These are phyloP conservation scores for Solanum corneliomulleri DNA, from an alignment of 257 asterid genomes.

Conservation along the genomic window DNA sequence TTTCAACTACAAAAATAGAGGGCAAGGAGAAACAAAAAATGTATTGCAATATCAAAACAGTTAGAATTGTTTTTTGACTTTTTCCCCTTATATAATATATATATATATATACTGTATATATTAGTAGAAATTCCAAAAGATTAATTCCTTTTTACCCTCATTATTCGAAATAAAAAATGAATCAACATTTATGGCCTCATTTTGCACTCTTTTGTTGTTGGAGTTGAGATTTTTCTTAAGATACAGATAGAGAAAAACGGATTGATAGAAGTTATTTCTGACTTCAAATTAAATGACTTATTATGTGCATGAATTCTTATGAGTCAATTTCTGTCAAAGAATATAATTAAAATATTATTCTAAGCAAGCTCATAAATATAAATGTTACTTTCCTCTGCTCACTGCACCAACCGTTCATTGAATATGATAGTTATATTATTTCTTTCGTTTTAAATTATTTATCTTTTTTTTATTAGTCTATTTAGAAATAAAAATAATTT, in stretches of 20 bases:
- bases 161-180: background rate
- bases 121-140: too few relatives aligned
- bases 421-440: background rate
- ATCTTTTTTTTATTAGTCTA: background rate
- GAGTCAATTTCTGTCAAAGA: background rate
- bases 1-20: background rate
- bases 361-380: background rate
- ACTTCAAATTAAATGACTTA: background rate
- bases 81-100: background rate
- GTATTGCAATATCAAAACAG: background rate
- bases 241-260: background rate
- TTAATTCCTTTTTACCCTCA: background rate
- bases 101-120: too few relatives aligned
- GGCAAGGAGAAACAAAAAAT: background rate
- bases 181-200: background rate
- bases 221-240: background rate
- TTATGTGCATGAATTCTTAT: background rate
- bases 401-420: background rate
- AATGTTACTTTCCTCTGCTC: background rate
- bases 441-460: background rate
- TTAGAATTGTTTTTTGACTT: background rate
- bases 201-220: background rate
- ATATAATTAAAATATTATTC: background rate
- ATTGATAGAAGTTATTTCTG: background rate
- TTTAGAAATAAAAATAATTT: background rate